Conservation (phyloP, 1,139 yeast species). For the Sugiyamaella japonica region DNA sequence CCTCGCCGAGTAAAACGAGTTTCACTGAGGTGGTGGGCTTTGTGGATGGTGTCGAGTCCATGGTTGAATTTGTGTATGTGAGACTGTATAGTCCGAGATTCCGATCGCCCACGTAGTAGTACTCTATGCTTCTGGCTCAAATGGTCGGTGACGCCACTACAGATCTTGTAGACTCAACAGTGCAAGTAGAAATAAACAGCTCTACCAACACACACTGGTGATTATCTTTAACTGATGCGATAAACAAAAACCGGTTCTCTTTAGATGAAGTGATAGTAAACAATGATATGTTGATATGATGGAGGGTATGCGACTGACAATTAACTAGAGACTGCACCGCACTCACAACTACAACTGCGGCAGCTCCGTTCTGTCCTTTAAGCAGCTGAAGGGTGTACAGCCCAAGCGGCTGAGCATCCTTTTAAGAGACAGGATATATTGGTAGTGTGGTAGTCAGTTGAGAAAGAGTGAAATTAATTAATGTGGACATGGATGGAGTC, state of each 20-base stretch:
- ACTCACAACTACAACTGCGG: neutral
- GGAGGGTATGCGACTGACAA: too few species aligned
- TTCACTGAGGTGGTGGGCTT: slow-evolving; percentile 71
- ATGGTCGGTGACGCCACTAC: neutral
- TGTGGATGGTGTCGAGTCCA: slow-evolving; percentile 21
- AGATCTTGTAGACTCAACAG: neutral
- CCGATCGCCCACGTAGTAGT: neutral
- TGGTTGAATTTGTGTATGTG: neutral
- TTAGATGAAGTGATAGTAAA: too few species aligned
- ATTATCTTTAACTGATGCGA: too few species aligned
- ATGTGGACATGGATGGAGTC: too few species aligned
- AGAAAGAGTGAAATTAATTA: too few species aligned
- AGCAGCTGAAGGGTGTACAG: neutral
- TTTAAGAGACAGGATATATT: neutral
- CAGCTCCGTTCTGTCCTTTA: neutral
- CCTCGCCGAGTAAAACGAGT: slow-evolving; percentile 89
- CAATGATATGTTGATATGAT: too few species aligned
- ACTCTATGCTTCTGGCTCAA: neutral
- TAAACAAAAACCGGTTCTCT: too few species aligned
- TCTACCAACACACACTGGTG: too few species aligned
- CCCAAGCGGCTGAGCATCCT: neutral
- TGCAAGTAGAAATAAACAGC: too few species aligned
- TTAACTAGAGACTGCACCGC: too few species aligned
- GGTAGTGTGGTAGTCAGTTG: too few species aligned
- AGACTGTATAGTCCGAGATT: neutral